Evolutionary conservation across 2,329 filamentous ascomycete species (phyloP).

Genomic region (Colletotrichum sp.): DNA sequence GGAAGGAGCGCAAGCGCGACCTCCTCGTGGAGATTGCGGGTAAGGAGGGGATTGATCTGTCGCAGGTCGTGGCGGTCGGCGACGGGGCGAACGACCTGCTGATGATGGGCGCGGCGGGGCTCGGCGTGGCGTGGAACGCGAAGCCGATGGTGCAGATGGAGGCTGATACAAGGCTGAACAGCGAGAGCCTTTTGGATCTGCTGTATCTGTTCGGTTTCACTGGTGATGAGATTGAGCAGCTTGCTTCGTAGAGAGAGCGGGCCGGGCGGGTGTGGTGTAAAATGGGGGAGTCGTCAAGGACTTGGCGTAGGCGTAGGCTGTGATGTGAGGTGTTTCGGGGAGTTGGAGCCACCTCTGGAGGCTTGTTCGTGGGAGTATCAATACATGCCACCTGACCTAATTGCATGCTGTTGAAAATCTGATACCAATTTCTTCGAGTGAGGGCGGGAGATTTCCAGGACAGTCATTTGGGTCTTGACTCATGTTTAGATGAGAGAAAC

Average conservation of each 20-base stretch:
- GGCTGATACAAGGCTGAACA: constrained; percentile 75
- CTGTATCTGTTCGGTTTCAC: constrained; percentile 77
- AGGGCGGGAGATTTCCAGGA: background rate
- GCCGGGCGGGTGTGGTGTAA: constrained; percentile 20
- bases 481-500: background rate
- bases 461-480: background rate
- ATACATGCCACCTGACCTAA: background rate
- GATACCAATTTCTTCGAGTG: background rate
- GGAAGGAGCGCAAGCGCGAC: constrained; percentile 76
- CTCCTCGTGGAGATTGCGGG: constrained; percentile 73
- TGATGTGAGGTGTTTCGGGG: constrained; percentile 1
- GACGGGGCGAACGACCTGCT: constrained; percentile 84
- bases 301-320: background rate
- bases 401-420: background rate
- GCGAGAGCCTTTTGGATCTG: constrained; percentile 72
- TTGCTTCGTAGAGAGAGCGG: constrained; percentile 35
- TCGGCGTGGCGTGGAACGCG: constrained; percentile 84
- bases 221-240: constrained; percentile 62
- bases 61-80: constrained; percentile 76
- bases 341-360: background rate
- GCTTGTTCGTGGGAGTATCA: background rate
- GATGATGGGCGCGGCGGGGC: constrained; percentile 77
- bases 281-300: background rate
- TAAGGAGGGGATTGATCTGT: constrained; percentile 67
- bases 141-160: constrained; percentile 83